Percentiles rank a stretch among this genome's conserved stretches.
These are phyloP conservation scores for Fulvia fulva DNA, from an alignment of 2,329 filamentous ascomycete species.

Conservation along the genomic window DNA sequence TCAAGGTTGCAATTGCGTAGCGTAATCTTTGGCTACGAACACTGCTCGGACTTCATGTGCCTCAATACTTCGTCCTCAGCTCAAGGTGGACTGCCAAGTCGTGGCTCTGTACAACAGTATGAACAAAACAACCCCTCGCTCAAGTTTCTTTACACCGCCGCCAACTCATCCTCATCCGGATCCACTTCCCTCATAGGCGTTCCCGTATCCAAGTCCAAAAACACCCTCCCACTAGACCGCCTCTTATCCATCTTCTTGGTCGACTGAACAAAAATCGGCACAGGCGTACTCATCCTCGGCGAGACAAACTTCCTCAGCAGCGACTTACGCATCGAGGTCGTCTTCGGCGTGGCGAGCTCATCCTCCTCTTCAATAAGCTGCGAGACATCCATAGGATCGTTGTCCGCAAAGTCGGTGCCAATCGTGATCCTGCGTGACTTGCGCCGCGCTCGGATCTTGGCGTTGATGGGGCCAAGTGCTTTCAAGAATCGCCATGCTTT, in stretches of 20 bases:
- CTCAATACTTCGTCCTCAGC: no score
- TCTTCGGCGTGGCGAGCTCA: constrained; percentile 8
- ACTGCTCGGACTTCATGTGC: no score
- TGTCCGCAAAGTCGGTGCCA: not conserved
- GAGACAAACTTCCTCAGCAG: constrained; percentile 7
- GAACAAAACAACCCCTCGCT: not conserved
- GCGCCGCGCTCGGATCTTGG: not conserved
- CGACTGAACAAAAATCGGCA: constrained; percentile 4
- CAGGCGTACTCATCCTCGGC: constrained; percentile 1
- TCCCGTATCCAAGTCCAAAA: constrained; percentile 10
- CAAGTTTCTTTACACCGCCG: constrained; percentile 1
- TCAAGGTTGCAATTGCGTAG: no score
- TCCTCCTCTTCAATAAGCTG: constrained; percentile 6
- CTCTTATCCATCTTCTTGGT: constrained; percentile 2
- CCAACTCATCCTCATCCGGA: constrained; percentile 19
- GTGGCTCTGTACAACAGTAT: not conserved
- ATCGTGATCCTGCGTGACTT: not conserved
- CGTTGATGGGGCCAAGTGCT: not conserved
- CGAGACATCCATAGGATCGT: not conserved
- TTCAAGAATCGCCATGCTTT: not conserved
- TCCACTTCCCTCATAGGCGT: constrained; percentile 18
- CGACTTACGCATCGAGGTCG: constrained; percentile 6
- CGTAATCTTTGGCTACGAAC: no score
- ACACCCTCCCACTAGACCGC: not conserved
- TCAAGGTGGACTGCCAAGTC: not conserved